Base-by-base conservation (phyloP, 164 flowering plant species). In the Nelumbo lutea region DNA sequence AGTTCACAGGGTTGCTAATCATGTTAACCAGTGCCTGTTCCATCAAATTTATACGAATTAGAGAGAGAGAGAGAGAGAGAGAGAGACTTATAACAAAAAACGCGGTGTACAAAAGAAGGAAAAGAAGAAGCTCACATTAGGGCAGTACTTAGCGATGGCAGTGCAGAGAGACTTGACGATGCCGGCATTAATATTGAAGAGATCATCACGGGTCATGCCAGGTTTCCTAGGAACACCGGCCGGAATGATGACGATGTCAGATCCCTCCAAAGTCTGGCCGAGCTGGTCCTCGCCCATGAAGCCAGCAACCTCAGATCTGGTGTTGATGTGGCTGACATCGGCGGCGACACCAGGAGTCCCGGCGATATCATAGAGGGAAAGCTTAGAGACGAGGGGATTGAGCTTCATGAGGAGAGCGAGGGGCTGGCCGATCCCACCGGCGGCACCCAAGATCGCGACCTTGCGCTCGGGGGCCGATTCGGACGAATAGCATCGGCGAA, bases 151-250 rank as follows among this genome's bases (percentile, higher is more conserved):
- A 59, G 97, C 84, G 42, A 94, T 90, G 1, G 97, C 98, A 13
- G 77, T 69, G 78, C 88, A 82, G 3, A 94, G 88, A 52, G 73
- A 47, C 70, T 89, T 90, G 58, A 94, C 97, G 67, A 94, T 94
- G 45, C 97, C 97, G 47, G 98, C 98, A 78, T 91, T 94, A 66
- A 90, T 94, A 80, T 91, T 90, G 79, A 93, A 93, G 65, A 93
- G 94, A 79, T 93, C 98, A 79, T 91, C 98, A 72, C 97, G 92
- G 42, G 97, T 93, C 98, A 93, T 93, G 38, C 98, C 98, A 38
- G 98, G 98, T 78, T 93, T 93, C 56, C 98, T 84, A 0, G 98
- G 98, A 15, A 93, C 97, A 76, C 98, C 98, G 75, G 98, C 98
- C 0, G 98, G 98, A 62, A 94, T 91, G 65, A 94, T 85, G 57